phyloP scores from a whole-genome alignment of 371 early-diverging fungal species.

The Actinomortierella ambigua region DNA sequence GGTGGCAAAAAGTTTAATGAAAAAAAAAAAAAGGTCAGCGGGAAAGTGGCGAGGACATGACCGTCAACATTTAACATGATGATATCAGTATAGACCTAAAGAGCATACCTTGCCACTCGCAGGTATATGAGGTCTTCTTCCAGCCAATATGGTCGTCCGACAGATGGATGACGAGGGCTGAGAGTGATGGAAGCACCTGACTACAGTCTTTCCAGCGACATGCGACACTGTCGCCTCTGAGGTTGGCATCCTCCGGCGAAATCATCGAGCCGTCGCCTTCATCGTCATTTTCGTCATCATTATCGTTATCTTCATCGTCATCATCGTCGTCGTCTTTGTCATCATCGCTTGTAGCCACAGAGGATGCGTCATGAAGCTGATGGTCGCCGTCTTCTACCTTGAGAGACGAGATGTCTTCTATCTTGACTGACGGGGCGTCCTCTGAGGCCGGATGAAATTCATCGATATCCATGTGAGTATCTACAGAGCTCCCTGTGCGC shows the following conservation, averaged over 20 bases:
- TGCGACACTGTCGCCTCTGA: slow-evolving; percentile 5
- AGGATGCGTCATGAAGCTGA: background rate
- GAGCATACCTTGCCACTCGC: slow-evolving; percentile 58
- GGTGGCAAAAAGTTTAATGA: no score
- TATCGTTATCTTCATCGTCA: background rate
- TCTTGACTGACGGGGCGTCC: no score
- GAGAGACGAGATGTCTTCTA: no score
- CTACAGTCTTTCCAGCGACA: slow-evolving; percentile 62
- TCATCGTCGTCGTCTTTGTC: slow-evolving; percentile 1
- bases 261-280: background rate
- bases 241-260: background rate
- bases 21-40: no score
- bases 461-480: no score
- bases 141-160: slow-evolving; percentile 72
- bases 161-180: slow-evolving; percentile 56
- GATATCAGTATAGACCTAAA: background rate
- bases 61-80: no score
- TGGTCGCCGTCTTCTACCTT: no score
- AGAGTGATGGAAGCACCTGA: slow-evolving; percentile 47
- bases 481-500: no score
- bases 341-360: background rate
- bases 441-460: no score
- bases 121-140: slow-evolving; percentile 65
- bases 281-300: slow-evolving; percentile 1
- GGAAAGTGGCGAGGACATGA: no score